Conservation (phyloP, 2,329 filamentous ascomycete species). For the Lachnum nothofagi region DNA sequence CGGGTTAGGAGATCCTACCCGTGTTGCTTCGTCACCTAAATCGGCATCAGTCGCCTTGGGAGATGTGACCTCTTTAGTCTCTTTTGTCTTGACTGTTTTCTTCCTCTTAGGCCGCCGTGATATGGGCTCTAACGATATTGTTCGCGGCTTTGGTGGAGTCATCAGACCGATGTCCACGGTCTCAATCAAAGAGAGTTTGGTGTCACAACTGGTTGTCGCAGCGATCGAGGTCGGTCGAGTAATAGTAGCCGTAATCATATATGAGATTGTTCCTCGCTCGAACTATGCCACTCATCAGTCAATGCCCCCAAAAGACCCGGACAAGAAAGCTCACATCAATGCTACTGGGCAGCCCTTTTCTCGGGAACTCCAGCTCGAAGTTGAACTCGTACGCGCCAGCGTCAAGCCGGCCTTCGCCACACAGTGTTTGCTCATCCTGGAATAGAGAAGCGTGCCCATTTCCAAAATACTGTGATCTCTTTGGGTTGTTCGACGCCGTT, state of each 20-base stretch:
- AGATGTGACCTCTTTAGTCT: slow-evolving; percentile 17
- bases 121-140: slow-evolving; percentile 83
- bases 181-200: slow-evolving; percentile 74
- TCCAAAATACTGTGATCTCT: slow-evolving; percentile 55
- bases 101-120: slow-evolving; percentile 59
- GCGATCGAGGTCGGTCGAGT: slow-evolving; percentile 84
- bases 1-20: slow-evolving; percentile 22
- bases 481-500: slow-evolving; percentile 35
- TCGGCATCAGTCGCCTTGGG: slow-evolving; percentile 22
- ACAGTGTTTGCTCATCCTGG: slow-evolving; percentile 74
- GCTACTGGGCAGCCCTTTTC: slow-evolving; percentile 73
- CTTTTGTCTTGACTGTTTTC: slow-evolving; percentile 24
- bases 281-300: slow-evolving; percentile 56
- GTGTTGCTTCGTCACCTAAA: slow-evolving; percentile 21
- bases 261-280: slow-evolving; percentile 87
- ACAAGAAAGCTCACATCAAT: slow-evolving; percentile 68
- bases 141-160: slow-evolving; percentile 67
- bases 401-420: slow-evolving; percentile 70
- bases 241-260: slow-evolving; percentile 82
- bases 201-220: slow-evolving; percentile 73
- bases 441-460: slow-evolving; percentile 78
- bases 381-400: slow-evolving; percentile 75
- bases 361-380: slow-evolving; percentile 67
- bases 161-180: slow-evolving; percentile 78
- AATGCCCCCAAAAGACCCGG: not conserved